Evolutionary conservation across 169 alveolate species (phyloP).

Genomic region (Hepatocystis sp.): DNA sequence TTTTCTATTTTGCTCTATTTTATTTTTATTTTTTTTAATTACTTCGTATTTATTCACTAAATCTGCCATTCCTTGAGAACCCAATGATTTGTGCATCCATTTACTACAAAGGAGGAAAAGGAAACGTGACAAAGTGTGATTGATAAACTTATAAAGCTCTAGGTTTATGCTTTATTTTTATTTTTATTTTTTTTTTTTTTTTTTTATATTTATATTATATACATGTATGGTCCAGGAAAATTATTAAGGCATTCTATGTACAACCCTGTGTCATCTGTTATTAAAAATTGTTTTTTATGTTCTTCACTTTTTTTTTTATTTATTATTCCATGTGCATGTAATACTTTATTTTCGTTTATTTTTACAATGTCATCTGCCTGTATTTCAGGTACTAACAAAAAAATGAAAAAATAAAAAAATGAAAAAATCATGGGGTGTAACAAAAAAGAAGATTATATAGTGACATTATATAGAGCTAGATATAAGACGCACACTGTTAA

Average conservation of each 20-base stretch:
- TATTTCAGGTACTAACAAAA: constrained; percentile 12
- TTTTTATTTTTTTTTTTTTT: too few species aligned
- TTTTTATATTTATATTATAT: background rate
- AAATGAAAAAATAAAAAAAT: background rate
- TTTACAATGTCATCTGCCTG: constrained; percentile 50
- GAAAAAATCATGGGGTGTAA: too few species aligned
- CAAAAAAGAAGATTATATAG: too few species aligned
- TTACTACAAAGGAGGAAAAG: constrained; percentile 1
- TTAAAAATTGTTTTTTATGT: background rate
- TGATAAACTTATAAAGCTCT: background rate
- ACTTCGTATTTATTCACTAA: too few species aligned
- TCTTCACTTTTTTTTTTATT: background rate
- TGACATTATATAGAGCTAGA: too few species aligned
- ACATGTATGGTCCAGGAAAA: constrained; percentile 66
- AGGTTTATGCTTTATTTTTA: background rate
- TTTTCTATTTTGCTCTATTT: too few species aligned
- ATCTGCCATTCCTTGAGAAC: constrained; percentile 25
- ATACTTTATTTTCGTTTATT: constrained; percentile 35
- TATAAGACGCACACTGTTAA: too few species aligned
- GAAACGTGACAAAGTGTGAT: background rate
- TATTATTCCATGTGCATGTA: constrained; percentile 33
- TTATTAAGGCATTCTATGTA: constrained; percentile 19
- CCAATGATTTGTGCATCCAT: constrained; percentile 31
- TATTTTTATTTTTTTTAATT: too few species aligned
- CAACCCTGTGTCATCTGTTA: constrained; percentile 62